Base-by-base conservation (phyloP, 164 flowering plant genomes). In the Magnolia kwangsiensis region DNA sequence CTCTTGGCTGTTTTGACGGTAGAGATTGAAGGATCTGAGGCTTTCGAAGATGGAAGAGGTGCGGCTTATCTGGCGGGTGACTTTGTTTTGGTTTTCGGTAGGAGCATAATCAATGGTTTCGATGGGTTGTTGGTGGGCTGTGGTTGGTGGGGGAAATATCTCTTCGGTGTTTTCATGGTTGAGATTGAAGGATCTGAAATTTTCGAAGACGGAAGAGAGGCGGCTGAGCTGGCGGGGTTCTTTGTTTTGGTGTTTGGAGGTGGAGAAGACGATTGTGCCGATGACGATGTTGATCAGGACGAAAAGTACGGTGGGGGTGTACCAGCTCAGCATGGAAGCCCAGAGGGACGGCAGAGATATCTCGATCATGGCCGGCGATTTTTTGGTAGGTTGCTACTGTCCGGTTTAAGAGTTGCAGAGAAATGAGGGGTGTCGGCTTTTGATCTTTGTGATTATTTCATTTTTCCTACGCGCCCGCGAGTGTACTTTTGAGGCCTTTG, bases 261-360 rank as follows among this genome's bases (percentile, higher is more conserved):
- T 74, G 2, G 76, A 71, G 76, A 91, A 66, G 67, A 77, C 78
- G 37, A 93, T 87, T 66, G 91, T 83, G 29, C 81, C 90, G 74
- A 93, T 85, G 64, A 83, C 72, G 72, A 90, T 74, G 82, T 91
- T 91, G 71, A 91, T 70, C 72, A 90, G 45, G 77, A 90, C 71
- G 81, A 93, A 91, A 64, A 93, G 91, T 20, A 84, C 80, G 2
- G 89, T 70, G 0, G 96, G 93, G 0, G 96, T 91, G 67, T 87
- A 82, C 96, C 92, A 93, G 81, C 87, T 83, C 51, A 59, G 63
- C 81, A 80, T 71, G 2, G 77, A 67, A 19, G 78, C 72, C 84
- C 82, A 70, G 51, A 70, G 50, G 78, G 64, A 79, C 73, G 50
- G 79, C 61, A 16, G 16, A 16, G 61, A 55, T 55, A 13, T 4